phyloP scores from a whole-genome alignment of 139 green algal genomes.

The Astrephomene gubernaculifera region DNA sequence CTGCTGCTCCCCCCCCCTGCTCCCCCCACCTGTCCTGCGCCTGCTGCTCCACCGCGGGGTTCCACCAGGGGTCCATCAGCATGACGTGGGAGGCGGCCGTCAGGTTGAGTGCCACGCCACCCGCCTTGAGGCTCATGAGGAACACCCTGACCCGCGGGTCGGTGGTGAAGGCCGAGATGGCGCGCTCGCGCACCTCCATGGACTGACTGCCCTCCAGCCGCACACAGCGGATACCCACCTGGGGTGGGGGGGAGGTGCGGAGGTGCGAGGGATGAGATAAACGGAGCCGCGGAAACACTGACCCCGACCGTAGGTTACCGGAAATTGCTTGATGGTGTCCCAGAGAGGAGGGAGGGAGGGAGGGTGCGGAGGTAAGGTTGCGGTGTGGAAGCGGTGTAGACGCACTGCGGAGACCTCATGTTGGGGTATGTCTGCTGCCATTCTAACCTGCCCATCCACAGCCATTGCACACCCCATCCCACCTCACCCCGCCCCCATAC shows the following conservation, averaged over 20 bases:
- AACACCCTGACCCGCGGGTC: conserved; percentile 81
- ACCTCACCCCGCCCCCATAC: no score
- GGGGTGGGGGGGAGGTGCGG: conserved; percentile 13
- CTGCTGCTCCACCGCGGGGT: conserved; percentile 80
- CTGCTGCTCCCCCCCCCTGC: no score
- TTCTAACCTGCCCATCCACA: no score
- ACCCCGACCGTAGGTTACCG: no score
- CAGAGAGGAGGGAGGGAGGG: background rate
- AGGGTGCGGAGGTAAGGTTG: background rate
- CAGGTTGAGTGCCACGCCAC: conserved; percentile 91
- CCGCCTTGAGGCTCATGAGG: conserved; percentile 88
- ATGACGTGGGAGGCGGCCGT: conserved; percentile 87
- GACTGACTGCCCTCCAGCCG: conserved; percentile 88
- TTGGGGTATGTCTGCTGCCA: no score
- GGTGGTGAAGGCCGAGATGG: conserved; percentile 85
- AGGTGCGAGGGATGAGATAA: background rate
- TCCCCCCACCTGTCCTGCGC: conserved; percentile 52
- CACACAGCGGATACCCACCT: conserved; percentile 85
- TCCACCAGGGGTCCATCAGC: conserved; percentile 92
- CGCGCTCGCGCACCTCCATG: conserved; percentile 77
- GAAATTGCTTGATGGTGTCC: background rate
- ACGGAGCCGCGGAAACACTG: no score
- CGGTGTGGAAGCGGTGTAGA: background rate
- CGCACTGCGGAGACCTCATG: no score
- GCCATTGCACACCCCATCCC: no score